These are phyloP conservation scores for Alternaria brassicicola DNA, from an alignment of 2,329 filamentous ascomycete species.

Conservation along the genomic window DNA sequence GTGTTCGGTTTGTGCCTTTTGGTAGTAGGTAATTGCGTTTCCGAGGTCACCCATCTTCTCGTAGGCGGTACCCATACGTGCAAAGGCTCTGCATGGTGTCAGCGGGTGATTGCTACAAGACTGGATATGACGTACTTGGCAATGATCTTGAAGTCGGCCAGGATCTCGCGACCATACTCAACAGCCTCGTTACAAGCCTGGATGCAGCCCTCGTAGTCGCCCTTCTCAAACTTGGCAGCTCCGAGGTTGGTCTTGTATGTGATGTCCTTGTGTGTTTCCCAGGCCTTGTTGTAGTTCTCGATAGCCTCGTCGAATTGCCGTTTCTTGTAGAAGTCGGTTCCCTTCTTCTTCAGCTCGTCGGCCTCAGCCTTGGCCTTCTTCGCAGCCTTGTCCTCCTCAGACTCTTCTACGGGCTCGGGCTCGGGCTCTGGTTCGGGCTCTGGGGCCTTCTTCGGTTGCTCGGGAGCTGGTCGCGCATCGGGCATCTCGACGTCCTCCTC, in stretches of 20 bases:
- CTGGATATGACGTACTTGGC: slow-evolving; percentile 69
- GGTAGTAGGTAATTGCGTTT: slow-evolving; percentile 85
- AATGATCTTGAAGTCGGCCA: slow-evolving; percentile 97
- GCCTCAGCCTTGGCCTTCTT: slow-evolving; percentile 91
- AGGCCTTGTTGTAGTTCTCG: slow-evolving; percentile 90
- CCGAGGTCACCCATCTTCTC: slow-evolving; percentile 84
- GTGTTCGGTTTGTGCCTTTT: slow-evolving; percentile 94
- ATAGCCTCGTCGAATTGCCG: slow-evolving; percentile 95
- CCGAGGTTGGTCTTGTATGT: slow-evolving; percentile 97
- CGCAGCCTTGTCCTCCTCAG: slow-evolving; percentile 83
- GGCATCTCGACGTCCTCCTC: slow-evolving; percentile 81
- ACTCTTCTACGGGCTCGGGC: slow-evolving; percentile 73
- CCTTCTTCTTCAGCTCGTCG: slow-evolving; percentile 91
- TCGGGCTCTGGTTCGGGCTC: slow-evolving; percentile 61
- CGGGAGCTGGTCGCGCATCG: slow-evolving; percentile 65
- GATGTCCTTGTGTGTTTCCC: slow-evolving; percentile 94
- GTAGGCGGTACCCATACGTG: slow-evolving; percentile 90
- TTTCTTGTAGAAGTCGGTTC: slow-evolving; percentile 98
- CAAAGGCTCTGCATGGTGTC: slow-evolving; percentile 68
- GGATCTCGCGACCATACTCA: slow-evolving; percentile 84
- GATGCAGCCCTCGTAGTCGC: slow-evolving; percentile 86
- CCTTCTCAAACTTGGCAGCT: slow-evolving; percentile 94
- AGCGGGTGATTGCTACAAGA: not conserved
- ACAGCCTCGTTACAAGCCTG: slow-evolving; percentile 87
- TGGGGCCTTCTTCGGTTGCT: slow-evolving; percentile 57